Evolutionary conservation across 164 flowering plant genomes (phyloP), one percentile per base, ranked within the genome.

Genomic region (Piper betle): DNA sequence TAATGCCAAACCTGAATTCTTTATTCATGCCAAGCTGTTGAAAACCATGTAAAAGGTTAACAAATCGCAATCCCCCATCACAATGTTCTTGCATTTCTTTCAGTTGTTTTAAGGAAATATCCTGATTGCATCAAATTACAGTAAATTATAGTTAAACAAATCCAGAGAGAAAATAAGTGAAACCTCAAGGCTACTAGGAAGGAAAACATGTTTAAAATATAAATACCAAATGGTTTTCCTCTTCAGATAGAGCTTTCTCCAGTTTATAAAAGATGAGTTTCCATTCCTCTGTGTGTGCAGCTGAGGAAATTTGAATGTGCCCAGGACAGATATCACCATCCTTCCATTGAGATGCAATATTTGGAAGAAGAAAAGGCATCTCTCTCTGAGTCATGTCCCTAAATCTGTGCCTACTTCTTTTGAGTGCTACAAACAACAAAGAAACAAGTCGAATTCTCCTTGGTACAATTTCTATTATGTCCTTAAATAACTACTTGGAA

Each of bases 401-500:
- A 52, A 91, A 84, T 73, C 91, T 83, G 70, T 83, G 87, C 82
- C 80, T 88, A 69, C 99, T 94, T 6, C 90, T 81, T 13, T 73
- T 69, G 72, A 94, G 62, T 37, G 95, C 99, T 93, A 84, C 74
- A 71, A 19, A 58, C 16, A 39, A 43, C 10, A 65, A 43, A 60
- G 39, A 13, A 57, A 57, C 6, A 62, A 15, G n/a, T n/a, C n/a
- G n/a, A 39, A 37, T 48, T 16, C 4, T 41, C 4, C 9, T 41
- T 4, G 12, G 10, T 15, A 43, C 1, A 3, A 8, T 8, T 8
- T 8, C 12, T 15, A 43, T 10, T 7, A 43, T 6, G 8, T 43
- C 12, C 12, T 15, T 43, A n/a, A n/a, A n/a, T n/a, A n/a, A n/a
- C n/a, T n/a, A 9, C 48, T 53, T 56, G 25, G 37, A 46, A 40